These are phyloP conservation scores for Pythium utonaiense DNA, from an alignment of 352 stramenopile species.

Conservation along the genomic window DNA sequence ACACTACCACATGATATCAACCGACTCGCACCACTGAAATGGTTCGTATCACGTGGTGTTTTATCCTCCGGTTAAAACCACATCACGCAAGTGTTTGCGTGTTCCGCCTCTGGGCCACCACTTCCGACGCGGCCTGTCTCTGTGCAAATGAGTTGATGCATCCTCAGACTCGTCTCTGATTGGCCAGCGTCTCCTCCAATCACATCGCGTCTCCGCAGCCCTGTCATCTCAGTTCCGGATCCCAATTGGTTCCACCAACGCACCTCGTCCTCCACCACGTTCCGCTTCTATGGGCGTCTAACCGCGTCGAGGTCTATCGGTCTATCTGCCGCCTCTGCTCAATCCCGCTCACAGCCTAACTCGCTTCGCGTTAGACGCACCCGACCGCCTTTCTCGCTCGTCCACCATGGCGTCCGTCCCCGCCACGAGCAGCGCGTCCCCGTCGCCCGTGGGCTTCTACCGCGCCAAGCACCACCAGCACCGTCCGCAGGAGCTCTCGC, in stretches of 20 bases:
- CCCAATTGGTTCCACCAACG: conserved; percentile 10
- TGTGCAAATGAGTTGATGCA: conserved; percentile 21
- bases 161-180: conserved; percentile 16
- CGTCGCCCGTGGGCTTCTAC: conserved; percentile 7
- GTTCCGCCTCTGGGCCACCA: neutral
- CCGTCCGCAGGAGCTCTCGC: conserved; percentile 14
- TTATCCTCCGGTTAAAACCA: neutral
- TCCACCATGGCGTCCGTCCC: conserved; percentile 2
- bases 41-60: too few relatives aligned
- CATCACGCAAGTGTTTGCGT: neutral
- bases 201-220: neutral
- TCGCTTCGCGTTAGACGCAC: conserved; percentile 5
- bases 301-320: neutral
- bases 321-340: neutral
- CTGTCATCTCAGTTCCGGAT: conserved; percentile 3
- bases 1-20: neutral
- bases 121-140: conserved; percentile 5
- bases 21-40: neutral
- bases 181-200: conserved; percentile 7
- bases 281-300: conserved; percentile 16
- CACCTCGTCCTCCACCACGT: conserved; percentile 9
- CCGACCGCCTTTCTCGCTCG: neutral
- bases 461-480: conserved; percentile 15
- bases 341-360: conserved; percentile 8
- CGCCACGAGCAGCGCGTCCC: neutral